These are phyloP conservation scores for Neonectria neomacrospora DNA, from an alignment of 2,329 filamentous ascomycete genomes.

Conservation along the genomic window DNA sequence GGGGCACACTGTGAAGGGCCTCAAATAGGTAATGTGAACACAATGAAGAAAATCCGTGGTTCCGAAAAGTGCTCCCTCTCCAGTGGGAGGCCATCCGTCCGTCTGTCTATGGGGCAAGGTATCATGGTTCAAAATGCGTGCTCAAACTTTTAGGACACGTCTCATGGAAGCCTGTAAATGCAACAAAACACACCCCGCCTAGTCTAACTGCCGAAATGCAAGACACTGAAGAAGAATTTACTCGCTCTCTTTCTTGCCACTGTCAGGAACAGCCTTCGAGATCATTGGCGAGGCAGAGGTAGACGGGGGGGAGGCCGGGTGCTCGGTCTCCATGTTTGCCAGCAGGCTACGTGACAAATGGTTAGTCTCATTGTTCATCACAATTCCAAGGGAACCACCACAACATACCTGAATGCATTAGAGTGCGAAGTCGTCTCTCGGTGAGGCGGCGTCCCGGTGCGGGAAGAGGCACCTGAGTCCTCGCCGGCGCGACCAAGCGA, in stretches of 20 bases:
- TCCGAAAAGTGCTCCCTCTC: constrained; percentile 46
- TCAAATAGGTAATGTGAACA: constrained; percentile 45
- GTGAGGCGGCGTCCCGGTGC: constrained; percentile 86
- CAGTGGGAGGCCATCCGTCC: constrained; percentile 50
- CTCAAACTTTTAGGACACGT: constrained; percentile 60
- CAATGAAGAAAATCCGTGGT: constrained; percentile 46
- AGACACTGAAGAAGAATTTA: constrained; percentile 52
- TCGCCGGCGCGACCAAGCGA: constrained; percentile 79
- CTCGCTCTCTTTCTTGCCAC: constrained; percentile 65
- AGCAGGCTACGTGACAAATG: constrained; percentile 58
- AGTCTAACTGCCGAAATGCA: constrained; percentile 65
- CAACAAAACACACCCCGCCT: constrained; percentile 57
- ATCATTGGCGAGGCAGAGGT: constrained; percentile 73
- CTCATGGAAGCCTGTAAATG: constrained; percentile 62
- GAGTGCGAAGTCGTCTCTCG: constrained; percentile 70
- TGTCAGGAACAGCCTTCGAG: constrained; percentile 70
- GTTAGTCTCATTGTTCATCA: constrained; percentile 11
- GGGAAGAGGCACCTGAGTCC: constrained; percentile 87
- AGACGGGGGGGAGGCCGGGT: constrained; percentile 76
- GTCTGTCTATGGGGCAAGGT: constrained; percentile 61
- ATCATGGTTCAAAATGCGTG: constrained; percentile 60
- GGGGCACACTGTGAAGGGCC: constrained; percentile 39
- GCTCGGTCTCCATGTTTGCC: constrained; percentile 70
- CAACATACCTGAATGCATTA: constrained; percentile 91
- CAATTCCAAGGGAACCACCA: not conserved